Conservation (phyloP, 2,329 filamentous ascomycete species). For the Talaromyces verruculosus region DNA sequence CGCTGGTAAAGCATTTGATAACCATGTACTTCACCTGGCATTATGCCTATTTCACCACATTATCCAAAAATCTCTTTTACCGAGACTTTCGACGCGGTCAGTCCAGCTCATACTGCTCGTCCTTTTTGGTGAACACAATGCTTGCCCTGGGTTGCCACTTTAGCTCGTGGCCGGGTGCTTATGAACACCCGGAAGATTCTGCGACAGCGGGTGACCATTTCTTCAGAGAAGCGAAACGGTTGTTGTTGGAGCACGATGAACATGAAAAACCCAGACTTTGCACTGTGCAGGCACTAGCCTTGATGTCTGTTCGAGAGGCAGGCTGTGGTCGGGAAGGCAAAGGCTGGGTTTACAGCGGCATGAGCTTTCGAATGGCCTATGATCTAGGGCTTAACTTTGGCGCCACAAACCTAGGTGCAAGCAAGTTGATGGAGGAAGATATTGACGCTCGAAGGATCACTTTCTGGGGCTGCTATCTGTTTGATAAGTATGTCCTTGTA, state of each 20-base stretch:
- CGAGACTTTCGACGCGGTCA: constrained; percentile 75
- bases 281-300: constrained; percentile 86
- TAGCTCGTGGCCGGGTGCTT: constrained; percentile 71
- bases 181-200: constrained; percentile 68
- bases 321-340: constrained; percentile 92
- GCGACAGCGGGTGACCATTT: constrained; percentile 93
- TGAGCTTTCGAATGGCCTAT: constrained; percentile 96
- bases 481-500: constrained; percentile 68
- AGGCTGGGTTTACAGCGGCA: constrained; percentile 97
- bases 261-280: constrained; percentile 85
- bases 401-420: constrained; percentile 62
- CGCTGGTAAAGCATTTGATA: constrained; percentile 80
- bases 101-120: constrained; percentile 76
- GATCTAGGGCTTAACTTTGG: constrained; percentile 91
- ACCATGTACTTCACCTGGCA: constrained; percentile 99
- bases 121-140: constrained; percentile 90
- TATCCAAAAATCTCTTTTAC: constrained; percentile 84
- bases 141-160: constrained; percentile 92
- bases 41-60: constrained; percentile 90
- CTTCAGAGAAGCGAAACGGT: constrained; percentile 85
- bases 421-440: constrained; percentile 74
- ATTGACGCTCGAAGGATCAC: constrained; percentile 87
- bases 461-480: constrained; percentile 97
- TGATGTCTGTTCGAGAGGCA: constrained; percentile 96
- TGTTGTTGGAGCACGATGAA: constrained; percentile 88